These are phyloP conservation scores for Vaccinium myrtillus DNA, from an alignment of 148 eudicot species.

Conservation along the genomic window DNA sequence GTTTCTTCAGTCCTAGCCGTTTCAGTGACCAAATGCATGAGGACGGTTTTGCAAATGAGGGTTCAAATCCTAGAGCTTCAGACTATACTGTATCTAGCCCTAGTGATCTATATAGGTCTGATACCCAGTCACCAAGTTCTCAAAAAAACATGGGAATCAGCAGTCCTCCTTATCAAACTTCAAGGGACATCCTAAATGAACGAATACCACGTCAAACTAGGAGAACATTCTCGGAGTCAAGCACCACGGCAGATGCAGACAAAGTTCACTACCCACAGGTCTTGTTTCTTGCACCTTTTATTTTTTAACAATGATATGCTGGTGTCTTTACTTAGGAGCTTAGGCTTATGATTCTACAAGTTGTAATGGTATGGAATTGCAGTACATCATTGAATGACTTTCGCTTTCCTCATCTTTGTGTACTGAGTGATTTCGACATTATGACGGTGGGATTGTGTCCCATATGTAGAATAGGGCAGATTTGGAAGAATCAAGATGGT, in stretches of 20 bases:
- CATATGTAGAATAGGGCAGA: background rate
- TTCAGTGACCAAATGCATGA: constrained; percentile 59
- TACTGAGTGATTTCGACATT: background rate
- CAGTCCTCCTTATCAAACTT: constrained; percentile 53
- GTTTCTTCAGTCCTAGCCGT: constrained; percentile 76
- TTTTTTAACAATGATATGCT: background rate
- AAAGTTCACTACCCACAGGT: constrained; percentile 56
- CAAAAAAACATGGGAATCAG: constrained; percentile 48
- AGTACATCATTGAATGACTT: background rate
- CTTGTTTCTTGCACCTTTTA: constrained; percentile 14
- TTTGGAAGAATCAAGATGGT: background rate
- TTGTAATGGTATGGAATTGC: background rate
- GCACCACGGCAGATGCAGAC: constrained; percentile 33
- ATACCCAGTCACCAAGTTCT: constrained; percentile 57
- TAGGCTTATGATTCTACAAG: background rate
- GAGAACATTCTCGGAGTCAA: constrained; percentile 29
- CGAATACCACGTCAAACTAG: constrained; percentile 24
- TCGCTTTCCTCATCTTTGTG: background rate
- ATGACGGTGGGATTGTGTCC: background rate
- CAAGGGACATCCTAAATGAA: constrained; percentile 37
- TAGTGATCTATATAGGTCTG: constrained; percentile 68
- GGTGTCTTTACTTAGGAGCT: constrained; percentile 2
- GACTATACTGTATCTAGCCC: constrained; percentile 70
- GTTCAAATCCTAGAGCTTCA: constrained; percentile 60
- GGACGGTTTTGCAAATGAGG: constrained; percentile 64